Conservation (phyloP, 768 basidiomycete species). For the Lactarius deliciosus region DNA sequence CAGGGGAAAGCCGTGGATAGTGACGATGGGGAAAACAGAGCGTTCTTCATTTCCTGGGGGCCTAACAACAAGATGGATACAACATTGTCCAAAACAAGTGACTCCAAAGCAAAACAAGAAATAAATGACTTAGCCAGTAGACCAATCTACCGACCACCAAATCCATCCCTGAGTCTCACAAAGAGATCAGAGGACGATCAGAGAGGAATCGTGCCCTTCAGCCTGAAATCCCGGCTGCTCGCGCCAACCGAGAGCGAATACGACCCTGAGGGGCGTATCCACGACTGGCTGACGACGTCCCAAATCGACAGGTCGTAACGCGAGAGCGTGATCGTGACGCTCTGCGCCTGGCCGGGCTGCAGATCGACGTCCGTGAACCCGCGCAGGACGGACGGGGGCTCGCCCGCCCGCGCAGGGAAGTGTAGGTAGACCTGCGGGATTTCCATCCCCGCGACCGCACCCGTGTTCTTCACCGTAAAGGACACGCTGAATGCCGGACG, state of each 20-base stretch:
- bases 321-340: constrained; percentile 29
- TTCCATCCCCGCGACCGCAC: constrained; percentile 63
- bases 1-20: neutral
- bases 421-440: constrained; percentile 76
- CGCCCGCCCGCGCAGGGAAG: constrained; percentile 58
- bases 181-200: neutral
- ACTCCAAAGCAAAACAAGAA: neutral
- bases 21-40: neutral
- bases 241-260: constrained; percentile 37
- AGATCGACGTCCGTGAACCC: constrained; percentile 33
- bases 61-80: neutral
- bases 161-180: neutral
- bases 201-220: constrained; percentile 13
- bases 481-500: constrained; percentile 59
- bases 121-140: neutral
- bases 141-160: neutral
- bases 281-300: constrained; percentile 39
- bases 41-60: neutral
- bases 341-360: constrained; percentile 29
- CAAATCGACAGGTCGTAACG: constrained; percentile 35
- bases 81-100: neutral
- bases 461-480: constrained; percentile 68
- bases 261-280: constrained; percentile 36
- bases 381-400: constrained; percentile 65
- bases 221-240: constrained; percentile 27